A percentile compares a stretch with the other conserved stretches of the same genome.
phyloP scores from a whole-genome alignment of 192 early-diverging fungal species.

The Backusella morwellensis region DNA sequence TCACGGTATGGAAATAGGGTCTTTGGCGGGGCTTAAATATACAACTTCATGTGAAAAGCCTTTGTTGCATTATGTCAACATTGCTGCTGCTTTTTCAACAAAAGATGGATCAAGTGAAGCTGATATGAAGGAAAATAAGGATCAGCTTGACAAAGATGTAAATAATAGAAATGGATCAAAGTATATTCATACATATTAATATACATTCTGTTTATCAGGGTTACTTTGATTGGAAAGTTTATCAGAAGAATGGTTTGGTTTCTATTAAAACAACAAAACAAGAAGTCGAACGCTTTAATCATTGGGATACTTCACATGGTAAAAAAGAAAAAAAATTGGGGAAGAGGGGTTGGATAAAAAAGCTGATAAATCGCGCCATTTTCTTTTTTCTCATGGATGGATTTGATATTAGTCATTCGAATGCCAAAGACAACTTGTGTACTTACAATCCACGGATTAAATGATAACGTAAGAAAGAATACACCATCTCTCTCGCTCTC shows the following conservation, averaged over 20 bases:
- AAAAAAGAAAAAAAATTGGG: background rate
- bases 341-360: background rate
- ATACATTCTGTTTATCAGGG: constrained; percentile 1
- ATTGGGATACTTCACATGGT: constrained; percentile 32
- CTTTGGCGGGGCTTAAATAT: constrained; percentile 31
- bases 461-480: constrained; percentile 41
- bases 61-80: constrained; percentile 31
- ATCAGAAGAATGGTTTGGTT: constrained; percentile 12
- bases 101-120: background rate
- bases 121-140: constrained; percentile 5
- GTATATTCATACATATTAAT: background rate
- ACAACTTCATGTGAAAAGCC: constrained; percentile 30
- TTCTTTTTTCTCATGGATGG: background rate
- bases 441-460: constrained; percentile 50
- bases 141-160: constrained; percentile 4
- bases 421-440: constrained; percentile 49
- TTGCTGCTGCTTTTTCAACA: constrained; percentile 31
- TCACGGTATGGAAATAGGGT: constrained; percentile 13
- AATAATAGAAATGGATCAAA: background rate
- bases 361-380: background rate
- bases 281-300: constrained; percentile 16
- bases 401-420: constrained; percentile 33
- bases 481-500: background rate
- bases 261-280: constrained; percentile 6
- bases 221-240: constrained; percentile 23